Conservation (phyloP, 768 basidiomycete genomes). For the Naganishia friedmannii region DNA sequence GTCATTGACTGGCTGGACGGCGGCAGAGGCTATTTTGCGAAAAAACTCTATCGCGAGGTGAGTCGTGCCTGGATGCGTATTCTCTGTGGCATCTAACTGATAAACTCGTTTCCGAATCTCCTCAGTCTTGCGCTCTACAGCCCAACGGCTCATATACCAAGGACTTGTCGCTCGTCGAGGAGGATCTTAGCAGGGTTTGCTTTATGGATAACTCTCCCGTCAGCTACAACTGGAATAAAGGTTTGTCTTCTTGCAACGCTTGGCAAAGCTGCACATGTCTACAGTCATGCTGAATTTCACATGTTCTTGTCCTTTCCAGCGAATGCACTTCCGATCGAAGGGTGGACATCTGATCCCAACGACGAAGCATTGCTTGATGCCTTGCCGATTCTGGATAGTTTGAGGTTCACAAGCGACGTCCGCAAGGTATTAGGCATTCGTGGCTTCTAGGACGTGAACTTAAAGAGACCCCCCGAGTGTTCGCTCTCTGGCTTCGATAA, state of each 20-base stretch:
- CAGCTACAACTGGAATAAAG: conserved; percentile 87
- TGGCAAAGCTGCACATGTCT: too few species aligned
- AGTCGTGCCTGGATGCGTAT: background rate
- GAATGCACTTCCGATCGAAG: conserved; percentile 98
- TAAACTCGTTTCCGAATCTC: conserved; percentile 16
- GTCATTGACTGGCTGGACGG: conserved; percentile 99
- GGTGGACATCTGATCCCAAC: conserved; percentile 95
- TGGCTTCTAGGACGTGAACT: conserved; percentile 43
- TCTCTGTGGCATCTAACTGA: background rate
- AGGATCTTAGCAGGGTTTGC: conserved; percentile 87
- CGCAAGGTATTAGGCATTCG: conserved; percentile 78
- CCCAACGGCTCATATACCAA: conserved; percentile 93
- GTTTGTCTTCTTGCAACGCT: too few species aligned
- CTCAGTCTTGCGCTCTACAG: conserved; percentile 83
- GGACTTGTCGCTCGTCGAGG: conserved; percentile 79
- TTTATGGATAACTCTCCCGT: conserved; percentile 94
- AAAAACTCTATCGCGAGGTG: conserved; percentile 88
- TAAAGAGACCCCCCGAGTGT: background rate
- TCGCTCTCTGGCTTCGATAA: background rate
- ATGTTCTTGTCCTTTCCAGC: conserved; percentile 56
- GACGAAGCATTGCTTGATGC: conserved; percentile 96
- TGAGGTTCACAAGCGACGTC: conserved; percentile 94
- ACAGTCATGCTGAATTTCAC: background rate
- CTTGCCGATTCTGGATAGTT: conserved; percentile 87
- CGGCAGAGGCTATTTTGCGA: conserved; percentile 81